Base-by-base conservation (phyloP, 2,329 filamentous ascomycete species). In the Alternaria sp. region DNA sequence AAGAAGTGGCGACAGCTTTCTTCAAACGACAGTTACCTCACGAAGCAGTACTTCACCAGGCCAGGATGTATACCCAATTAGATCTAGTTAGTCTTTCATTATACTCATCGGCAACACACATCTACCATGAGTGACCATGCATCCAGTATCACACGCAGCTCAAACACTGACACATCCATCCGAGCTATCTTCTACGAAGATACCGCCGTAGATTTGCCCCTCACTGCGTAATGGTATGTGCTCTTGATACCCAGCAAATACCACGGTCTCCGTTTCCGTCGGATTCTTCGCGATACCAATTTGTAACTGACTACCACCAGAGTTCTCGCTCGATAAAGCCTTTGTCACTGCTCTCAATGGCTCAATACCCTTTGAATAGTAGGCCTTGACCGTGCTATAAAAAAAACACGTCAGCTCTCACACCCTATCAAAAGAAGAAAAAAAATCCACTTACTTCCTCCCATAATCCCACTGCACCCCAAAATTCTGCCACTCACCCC, bases 171-270 rank as follows among this genome's bases (percentile, higher is more conserved):
- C 41, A 26, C 71, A 72, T 2, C 65, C 71, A 6, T 14, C 41
- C 7, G 56, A 55, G 28, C 69, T 71, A 34, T 68, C 61, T 51
- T 76, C 74, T 5, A 75, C 64, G 33, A 76, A 76, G 5, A 76
- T 51, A 2, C 74, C 69, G 1, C 72, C 72, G 59, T 75, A 75
- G 3, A 72, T 69, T 31, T 72, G 70, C 0, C 67, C 70, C 34
- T 73, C 70, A 14, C 63, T 60, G 1, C 57, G 34, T 2, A 56
- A 17, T 4, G 46, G 37, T 17, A 72, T 63, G 3, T 29, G 28
- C 57, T 71, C 71, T 17, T 73, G 71, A 48, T 67, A 73, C 14
- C 71, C 71, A 54, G 72, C 69, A 42, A 45, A 70, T 9, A 71
- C 64, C 21, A 69, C 68, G 3, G 62, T 71, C 55, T 70, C 42